Conservation (phyloP, 1,284 basidiomycete genomes). For the Baeospora myosura region DNA sequence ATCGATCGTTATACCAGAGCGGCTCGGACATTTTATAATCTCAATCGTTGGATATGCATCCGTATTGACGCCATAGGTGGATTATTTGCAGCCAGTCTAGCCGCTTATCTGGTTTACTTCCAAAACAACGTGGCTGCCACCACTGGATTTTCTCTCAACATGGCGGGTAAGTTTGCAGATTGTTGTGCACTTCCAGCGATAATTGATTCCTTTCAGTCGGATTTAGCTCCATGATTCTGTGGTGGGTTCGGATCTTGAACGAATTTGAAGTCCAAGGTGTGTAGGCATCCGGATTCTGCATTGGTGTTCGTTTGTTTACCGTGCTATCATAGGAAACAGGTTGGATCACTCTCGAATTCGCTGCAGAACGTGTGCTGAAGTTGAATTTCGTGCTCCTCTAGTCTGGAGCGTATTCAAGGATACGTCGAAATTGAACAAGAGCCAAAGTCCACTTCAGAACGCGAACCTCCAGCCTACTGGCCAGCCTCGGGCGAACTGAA, state of each 20-base stretch:
- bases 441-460: slow-evolving; percentile 37
- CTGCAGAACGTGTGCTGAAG: neutral
- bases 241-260: slow-evolving; percentile 49
- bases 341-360: slow-evolving; percentile 14
- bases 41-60: slow-evolving; percentile 54
- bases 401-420: slow-evolving; percentile 69
- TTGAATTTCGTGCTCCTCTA: slow-evolving; percentile 16
- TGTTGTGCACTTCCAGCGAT: neutral
- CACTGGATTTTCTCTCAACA: slow-evolving; percentile 50
- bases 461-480: slow-evolving; percentile 72
- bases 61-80: slow-evolving; percentile 46
- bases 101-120: slow-evolving; percentile 46
- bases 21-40: slow-evolving; percentile 43
- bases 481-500: slow-evolving; percentile 63
- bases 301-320: slow-evolving; percentile 3
- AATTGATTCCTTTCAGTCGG: slow-evolving; percentile 27
- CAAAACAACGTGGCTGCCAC: slow-evolving; percentile 34
- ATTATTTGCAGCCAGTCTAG: slow-evolving; percentile 45
- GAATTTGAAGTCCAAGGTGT: slow-evolving; percentile 54
- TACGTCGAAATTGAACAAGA: slow-evolving; percentile 74
- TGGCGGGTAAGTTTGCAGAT: slow-evolving; percentile 26
- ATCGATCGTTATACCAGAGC: slow-evolving; percentile 43
- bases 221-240: slow-evolving; percentile 50
- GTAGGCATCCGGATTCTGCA: slow-evolving; percentile 8
- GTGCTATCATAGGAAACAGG: slow-evolving; percentile 37